Conservation (phyloP, 2,329 filamentous ascomycete genomes). For the Colletotrichum sp. region DNA sequence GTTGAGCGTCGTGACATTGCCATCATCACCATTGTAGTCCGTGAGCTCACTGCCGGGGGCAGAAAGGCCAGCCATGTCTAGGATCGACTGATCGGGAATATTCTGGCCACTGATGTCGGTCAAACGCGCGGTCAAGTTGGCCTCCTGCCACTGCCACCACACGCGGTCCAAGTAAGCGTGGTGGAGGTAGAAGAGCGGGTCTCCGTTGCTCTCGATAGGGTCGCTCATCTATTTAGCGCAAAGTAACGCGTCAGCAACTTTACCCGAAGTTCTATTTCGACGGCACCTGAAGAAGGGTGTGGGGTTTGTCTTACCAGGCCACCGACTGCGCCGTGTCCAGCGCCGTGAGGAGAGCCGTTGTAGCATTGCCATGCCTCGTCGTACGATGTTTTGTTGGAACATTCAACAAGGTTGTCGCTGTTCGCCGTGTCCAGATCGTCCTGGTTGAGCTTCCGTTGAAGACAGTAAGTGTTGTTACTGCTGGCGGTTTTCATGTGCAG, state of each 20-base stretch:
- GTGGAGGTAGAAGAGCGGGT: background rate
- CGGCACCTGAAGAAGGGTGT: background rate
- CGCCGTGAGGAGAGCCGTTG: background rate
- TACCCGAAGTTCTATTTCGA: background rate
- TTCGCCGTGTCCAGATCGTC: background rate
- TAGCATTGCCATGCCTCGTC: background rate
- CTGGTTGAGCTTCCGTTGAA: background rate
- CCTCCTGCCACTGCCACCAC: background rate
- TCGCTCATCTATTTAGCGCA: background rate
- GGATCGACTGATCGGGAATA: background rate
- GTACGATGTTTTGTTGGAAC: background rate
- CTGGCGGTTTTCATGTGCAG: background rate
- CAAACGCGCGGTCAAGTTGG: background rate
- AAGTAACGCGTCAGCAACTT: background rate
- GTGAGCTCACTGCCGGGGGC: background rate
- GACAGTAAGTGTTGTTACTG: background rate
- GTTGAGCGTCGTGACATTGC: background rate
- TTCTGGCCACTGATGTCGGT: background rate
- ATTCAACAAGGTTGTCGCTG: background rate
- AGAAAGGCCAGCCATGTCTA: background rate
- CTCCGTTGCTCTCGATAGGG: background rate
- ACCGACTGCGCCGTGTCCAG: background rate
- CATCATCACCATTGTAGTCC: background rate
- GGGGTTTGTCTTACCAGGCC: background rate
- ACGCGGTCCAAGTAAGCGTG: background rate